Evolutionary conservation across 2,329 filamentous ascomycete species (phyloP).

Genomic region (Colletotrichum sojae): DNA sequence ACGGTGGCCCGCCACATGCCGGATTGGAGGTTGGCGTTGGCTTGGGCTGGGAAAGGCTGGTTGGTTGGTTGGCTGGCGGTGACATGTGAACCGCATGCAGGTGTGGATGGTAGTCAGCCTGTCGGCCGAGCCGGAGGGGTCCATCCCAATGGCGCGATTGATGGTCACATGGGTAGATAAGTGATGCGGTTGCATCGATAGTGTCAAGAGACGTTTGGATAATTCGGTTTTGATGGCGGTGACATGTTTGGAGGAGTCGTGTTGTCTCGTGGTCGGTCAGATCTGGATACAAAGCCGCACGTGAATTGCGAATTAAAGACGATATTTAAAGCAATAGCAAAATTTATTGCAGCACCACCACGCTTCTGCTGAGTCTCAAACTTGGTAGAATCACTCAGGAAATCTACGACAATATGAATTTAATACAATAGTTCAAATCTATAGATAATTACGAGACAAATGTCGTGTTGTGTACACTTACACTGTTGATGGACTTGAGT

Average conservation of each 20-base stretch:
- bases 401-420: neutral
- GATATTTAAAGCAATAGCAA: neutral
- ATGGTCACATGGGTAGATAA: neutral
- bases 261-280: too few species aligned
- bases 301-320: neutral
- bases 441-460: neutral
- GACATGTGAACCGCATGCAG: neutral
- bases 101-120: neutral
- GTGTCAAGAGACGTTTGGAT: too few species aligned
- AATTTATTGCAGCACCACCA: neutral
- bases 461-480: too few species aligned
- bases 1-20: neutral
- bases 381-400: neutral
- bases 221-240: too few species aligned
- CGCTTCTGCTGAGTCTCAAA: neutral
- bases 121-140: too few species aligned
- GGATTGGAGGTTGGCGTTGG: too few species aligned
- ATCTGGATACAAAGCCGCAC: accelerated
- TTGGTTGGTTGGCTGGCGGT: neutral
- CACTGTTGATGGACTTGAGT: too few species aligned
- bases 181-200: neutral
- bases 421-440: neutral
- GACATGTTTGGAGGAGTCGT: too few species aligned
- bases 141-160: neutral
- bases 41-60: too few species aligned